Evolutionary conservation across 441 rosid genomes (phyloP), one percentile per base, ranked within the genome.

Genomic region (Populus tomentosa): DNA sequence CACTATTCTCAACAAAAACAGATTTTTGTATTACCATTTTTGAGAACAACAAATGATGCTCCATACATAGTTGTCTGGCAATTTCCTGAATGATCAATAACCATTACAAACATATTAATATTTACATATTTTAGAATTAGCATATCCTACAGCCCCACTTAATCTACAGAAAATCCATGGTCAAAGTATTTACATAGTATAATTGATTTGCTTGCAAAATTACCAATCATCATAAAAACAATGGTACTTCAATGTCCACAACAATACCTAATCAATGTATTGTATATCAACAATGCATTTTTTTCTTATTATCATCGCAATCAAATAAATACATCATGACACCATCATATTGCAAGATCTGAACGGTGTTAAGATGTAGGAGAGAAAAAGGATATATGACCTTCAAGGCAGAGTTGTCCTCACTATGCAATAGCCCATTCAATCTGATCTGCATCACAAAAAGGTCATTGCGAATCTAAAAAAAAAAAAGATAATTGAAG

Each of bases 361-460:
- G 61, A 6, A 53, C 61, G n/a, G 21, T 24, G 61, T 33, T 13
- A 75, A 42, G 9, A 10, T 26, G 30, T n/a, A 18, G 53, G 71
- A 4, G 32, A 69, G 40, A 61, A 62, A 36, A 21, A 24, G 38
- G 32, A 61, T 26, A 50, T 69, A 76, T 61, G 38, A 95, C 98
- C 99, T 94, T 94, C 56, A 96, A 77, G 42, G 97, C 99, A 80
- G 89, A 87, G 79, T 80, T 88, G 80, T 92, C 99, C 66, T 94
- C 98, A 77, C 90, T 80, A 74, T 94, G 99, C 85, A 95, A 75
- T 79, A 96, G 90, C 72, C 99, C 99, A 83, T 90, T 96, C 86
- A 96, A 80, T 82, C 84, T 92, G 76, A 96, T 89, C 99, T 96
- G 94, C 87, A 88, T 72, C 82, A 78, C 46, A 82, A 81, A 68